Evolutionary conservation across 805 yeast species (phyloP).

Genomic region (Barnettozyma wickerhamii): DNA sequence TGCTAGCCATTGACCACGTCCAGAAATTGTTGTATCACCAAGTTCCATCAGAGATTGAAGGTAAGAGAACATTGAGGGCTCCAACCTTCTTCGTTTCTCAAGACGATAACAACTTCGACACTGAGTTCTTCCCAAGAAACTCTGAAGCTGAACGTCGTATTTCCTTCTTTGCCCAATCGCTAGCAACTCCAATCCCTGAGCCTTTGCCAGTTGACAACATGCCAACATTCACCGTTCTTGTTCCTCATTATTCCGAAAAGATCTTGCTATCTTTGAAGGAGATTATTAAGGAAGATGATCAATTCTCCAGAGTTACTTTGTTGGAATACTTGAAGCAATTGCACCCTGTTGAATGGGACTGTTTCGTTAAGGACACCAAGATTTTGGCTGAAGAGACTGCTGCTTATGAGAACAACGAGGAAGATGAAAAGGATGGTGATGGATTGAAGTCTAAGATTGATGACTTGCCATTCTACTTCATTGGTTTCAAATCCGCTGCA

Average conservation of each 20-base stretch:
- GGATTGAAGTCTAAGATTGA: conserved; percentile 79
- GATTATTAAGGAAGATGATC: conserved; percentile 95
- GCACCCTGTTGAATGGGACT: conserved; percentile 97
- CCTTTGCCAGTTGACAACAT: conserved; percentile 98
- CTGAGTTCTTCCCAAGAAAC: conserved; percentile 95
- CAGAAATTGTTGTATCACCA: conserved; percentile 96
- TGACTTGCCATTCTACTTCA: conserved; percentile 90
- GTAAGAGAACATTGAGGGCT: conserved; percentile 96
- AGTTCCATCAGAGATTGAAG: conserved; percentile 97
- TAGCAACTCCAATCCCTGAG: conserved; percentile 98
- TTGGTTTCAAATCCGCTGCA: conserved; percentile 96
- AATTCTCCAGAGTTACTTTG: conserved; percentile 89
- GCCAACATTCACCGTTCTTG: conserved; percentile 97
- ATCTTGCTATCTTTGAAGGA: conserved; percentile 90
- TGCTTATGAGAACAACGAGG: conserved; percentile 48
- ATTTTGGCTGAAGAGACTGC: conserved; percentile 93
- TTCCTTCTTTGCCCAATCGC: conserved; percentile 97
- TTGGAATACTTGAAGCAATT: conserved; percentile 92
- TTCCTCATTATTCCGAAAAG: conserved; percentile 96
- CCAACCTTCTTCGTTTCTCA: conserved; percentile 98
- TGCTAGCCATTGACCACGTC: conserved; percentile 96
- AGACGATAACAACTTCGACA: conserved; percentile 87
- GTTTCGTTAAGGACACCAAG: conserved; percentile 95
- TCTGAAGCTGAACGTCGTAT: conserved; percentile 99
- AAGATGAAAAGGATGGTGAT: conserved; percentile 54